Base-by-base conservation (phyloP, 495 filamentous ascomycete genomes). In the Podospora sp. region DNA sequence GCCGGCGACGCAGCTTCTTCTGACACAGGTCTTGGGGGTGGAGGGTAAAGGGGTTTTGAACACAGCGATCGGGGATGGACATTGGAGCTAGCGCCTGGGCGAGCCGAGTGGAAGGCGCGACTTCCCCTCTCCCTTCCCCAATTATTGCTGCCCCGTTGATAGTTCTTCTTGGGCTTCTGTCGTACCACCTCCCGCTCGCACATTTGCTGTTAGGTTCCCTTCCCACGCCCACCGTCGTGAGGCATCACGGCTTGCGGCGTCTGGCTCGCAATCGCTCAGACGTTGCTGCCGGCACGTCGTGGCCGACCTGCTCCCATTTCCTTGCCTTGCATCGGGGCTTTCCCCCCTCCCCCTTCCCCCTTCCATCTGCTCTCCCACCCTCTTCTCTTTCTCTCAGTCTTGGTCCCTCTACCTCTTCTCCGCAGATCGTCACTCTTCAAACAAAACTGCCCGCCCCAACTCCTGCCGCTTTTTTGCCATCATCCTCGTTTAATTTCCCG, bases 341-440 rank as follows among this genome's bases (percentile, higher is more conserved):
- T 22, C 62, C 14, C 24, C 33, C 62, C 16, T 29, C 64, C 53
- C 36, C 46, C 53, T 46, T 24, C 22, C 60, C 46, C 52, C 49
- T 56, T 61, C 60, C 62, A 61, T 56, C 29, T 64, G 26, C 22
- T 11, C 51, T 33, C 11, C 49, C 26, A 16, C 50, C 49, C 20
- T 56, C 33, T 20, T 25, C 60, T 18, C 52, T 26, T n/a, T 25
- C 51, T 49, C 49, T 40, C 57, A 29, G 29, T 49, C 59, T 7
- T 21, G 12, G 11, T 24, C 14, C 14, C 21, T 35, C 25, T 35
- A 35, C 24, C 52, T 52, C 29, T 21, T 40, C 60, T 65, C 62
- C 58, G 57, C 57, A 61, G 69, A 67, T 68, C 65, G 51, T 36
- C 69, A 49, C 57, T 62, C 58, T 58, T 65, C 68, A 70, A 49